Evolutionary conservation across 2,329 filamentous ascomycete species (phyloP).

Genomic region (Kalaharituber pfeilii): DNA sequence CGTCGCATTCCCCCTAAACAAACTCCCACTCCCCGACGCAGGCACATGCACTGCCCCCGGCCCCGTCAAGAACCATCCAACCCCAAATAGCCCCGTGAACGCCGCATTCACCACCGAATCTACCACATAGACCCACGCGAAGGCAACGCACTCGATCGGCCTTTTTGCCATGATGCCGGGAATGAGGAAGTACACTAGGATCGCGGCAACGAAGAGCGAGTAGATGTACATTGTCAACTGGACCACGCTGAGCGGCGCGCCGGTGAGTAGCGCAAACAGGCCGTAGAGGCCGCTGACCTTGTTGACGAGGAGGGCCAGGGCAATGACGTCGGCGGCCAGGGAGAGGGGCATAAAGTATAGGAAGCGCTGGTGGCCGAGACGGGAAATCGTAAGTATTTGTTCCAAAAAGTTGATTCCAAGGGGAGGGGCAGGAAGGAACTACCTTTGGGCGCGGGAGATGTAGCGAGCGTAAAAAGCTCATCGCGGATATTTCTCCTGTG

Average conservation of each 20-base stretch:
- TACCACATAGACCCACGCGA: slow-evolving; percentile 71
- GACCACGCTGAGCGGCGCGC: slow-evolving; percentile 61
- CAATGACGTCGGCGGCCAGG: slow-evolving; percentile 71
- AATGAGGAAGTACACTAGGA: slow-evolving; percentile 47
- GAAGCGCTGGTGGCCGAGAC: slow-evolving; percentile 44
- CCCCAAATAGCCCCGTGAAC: slow-evolving; percentile 66
- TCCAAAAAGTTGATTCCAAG: slow-evolving; percentile 1
- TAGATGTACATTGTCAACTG: slow-evolving; percentile 89
- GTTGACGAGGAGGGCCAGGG: slow-evolving; percentile 70
- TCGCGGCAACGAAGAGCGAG: slow-evolving; percentile 52
- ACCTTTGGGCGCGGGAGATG: slow-evolving; percentile 16
- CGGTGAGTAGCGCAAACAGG: slow-evolving; percentile 72
- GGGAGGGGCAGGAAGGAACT: neutral
- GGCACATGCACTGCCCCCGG: slow-evolving; percentile 27
- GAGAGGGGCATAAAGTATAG: slow-evolving; percentile 72
- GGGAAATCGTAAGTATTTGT: neutral
- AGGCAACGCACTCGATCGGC: slow-evolving; percentile 21
- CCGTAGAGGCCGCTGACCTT: slow-evolving; percentile 85
- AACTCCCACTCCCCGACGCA: slow-evolving; percentile 32
- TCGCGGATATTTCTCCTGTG: no score
- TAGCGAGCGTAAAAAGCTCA: slow-evolving; percentile 11
- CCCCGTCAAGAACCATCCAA: slow-evolving; percentile 71
- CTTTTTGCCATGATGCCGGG: slow-evolving; percentile 43
- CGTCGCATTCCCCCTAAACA: slow-evolving; percentile 30
- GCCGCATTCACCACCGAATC: slow-evolving; percentile 66